A percentile compares a stretch with the other conserved stretches of the same genome.
phyloP scores from a whole-genome alignment of 2,329 filamentous ascomycete genomes.

The Calonectria pseudoreteaudii region DNA sequence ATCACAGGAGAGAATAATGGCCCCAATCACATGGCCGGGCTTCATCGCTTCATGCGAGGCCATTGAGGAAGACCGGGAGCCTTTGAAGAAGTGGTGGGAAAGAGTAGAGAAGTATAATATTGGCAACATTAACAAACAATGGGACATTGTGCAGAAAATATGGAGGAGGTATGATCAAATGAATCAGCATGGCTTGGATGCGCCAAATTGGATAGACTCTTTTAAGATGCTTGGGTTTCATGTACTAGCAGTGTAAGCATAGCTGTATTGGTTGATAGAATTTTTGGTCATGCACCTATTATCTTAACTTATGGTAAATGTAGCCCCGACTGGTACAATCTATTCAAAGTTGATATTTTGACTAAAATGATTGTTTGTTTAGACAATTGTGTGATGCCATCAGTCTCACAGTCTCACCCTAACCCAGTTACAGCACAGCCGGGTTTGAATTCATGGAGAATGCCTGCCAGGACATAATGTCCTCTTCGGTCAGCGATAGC shows the following conservation, averaged over 20 bases:
- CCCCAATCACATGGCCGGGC: conserved; percentile 22
- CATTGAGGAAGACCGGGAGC: not conserved
- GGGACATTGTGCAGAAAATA: conserved; percentile 23
- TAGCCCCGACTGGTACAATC: too few species aligned
- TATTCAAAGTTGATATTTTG: too few species aligned
- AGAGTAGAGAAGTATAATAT: conserved; percentile 21
- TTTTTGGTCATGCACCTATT: too few species aligned
- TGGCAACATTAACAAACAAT: conserved; percentile 22
- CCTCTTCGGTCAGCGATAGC: too few species aligned
- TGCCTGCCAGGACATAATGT: too few species aligned
- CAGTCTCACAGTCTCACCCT: too few species aligned
- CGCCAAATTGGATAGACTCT: conserved; percentile 1
- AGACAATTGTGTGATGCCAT: too few species aligned
- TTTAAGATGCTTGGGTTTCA: conserved; percentile 1
- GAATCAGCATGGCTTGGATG: not conserved
- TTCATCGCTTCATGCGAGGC: conserved; percentile 25
- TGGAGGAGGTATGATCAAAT: conserved; percentile 22
- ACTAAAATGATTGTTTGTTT: too few species aligned
- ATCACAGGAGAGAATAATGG: not conserved
- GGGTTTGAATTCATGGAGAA: too few species aligned
- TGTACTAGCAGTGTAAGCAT: conserved; percentile 3
- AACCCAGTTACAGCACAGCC: too few species aligned
- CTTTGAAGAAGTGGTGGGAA: conserved; percentile 24
- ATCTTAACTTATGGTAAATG: too few species aligned
- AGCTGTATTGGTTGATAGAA: too few species aligned